Percentiles rank a stretch among this genome's conserved stretches.
These are phyloP conservation scores for Diplodia scrobiculata DNA, from an alignment of 2,329 filamentous ascomycete genomes.

Conservation along the genomic window DNA sequence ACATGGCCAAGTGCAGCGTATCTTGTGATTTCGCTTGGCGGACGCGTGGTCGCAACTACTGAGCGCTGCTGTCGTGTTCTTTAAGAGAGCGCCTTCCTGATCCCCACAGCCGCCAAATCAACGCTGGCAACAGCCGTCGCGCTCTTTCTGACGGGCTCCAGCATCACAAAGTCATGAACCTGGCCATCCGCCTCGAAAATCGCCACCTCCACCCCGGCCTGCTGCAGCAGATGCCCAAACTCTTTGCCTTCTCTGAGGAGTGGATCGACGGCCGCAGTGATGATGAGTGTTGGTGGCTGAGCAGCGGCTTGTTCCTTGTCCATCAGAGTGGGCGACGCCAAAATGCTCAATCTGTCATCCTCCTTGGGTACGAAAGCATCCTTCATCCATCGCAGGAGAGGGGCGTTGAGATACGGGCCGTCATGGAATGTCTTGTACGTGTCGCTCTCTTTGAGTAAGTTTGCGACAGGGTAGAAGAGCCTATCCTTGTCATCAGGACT, in stretches of 20 bases:
- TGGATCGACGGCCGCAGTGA: conserved; percentile 14
- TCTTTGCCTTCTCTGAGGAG: conserved; percentile 9
- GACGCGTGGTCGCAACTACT: background rate
- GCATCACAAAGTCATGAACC: conserved; percentile 19
- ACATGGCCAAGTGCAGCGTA: background rate
- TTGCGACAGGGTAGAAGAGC: conserved; percentile 17
- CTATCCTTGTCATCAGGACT: background rate
- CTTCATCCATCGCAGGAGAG: conserved; percentile 16
- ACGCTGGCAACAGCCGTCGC: conserved; percentile 12
- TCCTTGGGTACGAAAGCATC: conserved; percentile 17
- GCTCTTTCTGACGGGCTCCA: conserved; percentile 19
- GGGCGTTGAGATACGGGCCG: conserved; percentile 8
- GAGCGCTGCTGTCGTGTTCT: background rate
- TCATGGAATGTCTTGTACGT: conserved; percentile 10
- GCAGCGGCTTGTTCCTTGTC: conserved; percentile 12
- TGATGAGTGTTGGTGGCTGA: conserved; percentile 20
- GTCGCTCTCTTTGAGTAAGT: background rate
- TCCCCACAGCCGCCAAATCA: conserved; percentile 2
- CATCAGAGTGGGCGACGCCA: background rate
- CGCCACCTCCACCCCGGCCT: conserved; percentile 15
- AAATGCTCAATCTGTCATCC: conserved; percentile 1
- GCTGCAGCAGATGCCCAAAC: conserved; percentile 14
- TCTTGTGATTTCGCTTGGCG: conserved; percentile 2
- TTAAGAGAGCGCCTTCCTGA: conserved; percentile 15
- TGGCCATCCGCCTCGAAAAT: conserved; percentile 16